Conservation (phyloP, 441 rosid species). For the Corymbia calophylla region DNA sequence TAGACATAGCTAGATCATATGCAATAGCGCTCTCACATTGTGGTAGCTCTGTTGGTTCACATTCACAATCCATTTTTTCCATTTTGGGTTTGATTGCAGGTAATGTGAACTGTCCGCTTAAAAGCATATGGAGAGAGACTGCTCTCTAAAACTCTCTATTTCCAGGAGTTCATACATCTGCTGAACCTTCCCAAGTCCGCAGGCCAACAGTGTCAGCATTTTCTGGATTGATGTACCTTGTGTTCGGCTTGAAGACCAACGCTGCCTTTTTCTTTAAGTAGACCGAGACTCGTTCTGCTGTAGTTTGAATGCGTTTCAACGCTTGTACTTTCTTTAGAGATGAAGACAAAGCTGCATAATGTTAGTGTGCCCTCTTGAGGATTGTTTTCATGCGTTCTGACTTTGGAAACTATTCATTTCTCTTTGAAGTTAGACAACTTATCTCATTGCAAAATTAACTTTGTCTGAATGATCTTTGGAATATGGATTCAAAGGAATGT, state of each 20-base stretch:
- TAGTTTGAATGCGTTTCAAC: not conserved
- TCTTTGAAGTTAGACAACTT: not conserved
- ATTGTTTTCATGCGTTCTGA: not conserved
- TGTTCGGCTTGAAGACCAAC: not conserved
- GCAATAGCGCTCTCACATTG: not conserved
- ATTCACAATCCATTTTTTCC: not conserved
- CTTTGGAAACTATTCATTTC: not conserved
- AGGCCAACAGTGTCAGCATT: not conserved
- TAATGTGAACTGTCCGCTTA: not conserved
- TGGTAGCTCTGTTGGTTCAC: not conserved
- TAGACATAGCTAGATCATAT: not conserved
- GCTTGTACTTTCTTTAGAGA: not conserved
- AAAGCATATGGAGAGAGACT: not conserved
- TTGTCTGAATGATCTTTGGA: not conserved
- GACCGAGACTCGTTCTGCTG: not conserved
- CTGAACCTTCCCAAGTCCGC: not conserved
- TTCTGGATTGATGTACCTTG: not conserved
- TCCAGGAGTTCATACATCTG: not conserved
- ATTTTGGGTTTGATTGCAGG: not conserved
- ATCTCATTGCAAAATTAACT: not conserved
- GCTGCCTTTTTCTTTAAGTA: not conserved
- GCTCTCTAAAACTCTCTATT: not conserved
- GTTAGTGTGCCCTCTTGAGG: not conserved
- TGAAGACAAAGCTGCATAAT: not conserved
- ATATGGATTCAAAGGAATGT: not conserved